A percentile compares a stretch with the other conserved stretches of the same genome.
Conservation (phyloP, 495 filamentous ascomycete species). For the Xylaria cubensis region DNA sequence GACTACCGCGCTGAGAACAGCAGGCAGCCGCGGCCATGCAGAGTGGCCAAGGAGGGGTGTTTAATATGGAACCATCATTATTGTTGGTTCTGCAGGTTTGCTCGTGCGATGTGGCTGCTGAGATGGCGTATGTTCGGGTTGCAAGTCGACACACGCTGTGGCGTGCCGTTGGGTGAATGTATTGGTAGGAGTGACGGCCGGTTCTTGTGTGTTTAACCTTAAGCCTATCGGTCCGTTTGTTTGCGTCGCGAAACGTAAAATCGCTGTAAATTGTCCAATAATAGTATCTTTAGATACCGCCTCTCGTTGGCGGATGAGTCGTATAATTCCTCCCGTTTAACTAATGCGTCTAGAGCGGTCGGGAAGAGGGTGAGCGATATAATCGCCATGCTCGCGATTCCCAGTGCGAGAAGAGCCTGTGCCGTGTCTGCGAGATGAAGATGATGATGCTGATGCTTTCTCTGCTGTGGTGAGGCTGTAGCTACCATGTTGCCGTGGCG, state of each 20-base stretch:
- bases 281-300: not conserved
- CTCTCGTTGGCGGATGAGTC: not conserved
- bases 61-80: not conserved
- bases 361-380: slow-evolving; percentile 25
- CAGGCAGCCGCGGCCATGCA: slow-evolving; percentile 22
- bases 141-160: slow-evolving; percentile 3
- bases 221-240: not conserved
- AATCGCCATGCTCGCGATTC: slow-evolving; percentile 20
- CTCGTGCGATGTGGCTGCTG: not conserved
- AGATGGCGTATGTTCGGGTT: slow-evolving; percentile 4
- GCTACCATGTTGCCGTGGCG: slow-evolving; percentile 27
- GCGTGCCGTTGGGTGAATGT: not conserved
- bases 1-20: not conserved
- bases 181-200: not conserved
- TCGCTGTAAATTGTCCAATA: not conserved
- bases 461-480: slow-evolving; percentile 13
- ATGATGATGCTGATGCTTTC: not conserved
- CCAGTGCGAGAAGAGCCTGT: not conserved
- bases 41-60: not conserved
- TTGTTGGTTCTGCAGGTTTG: not conserved
- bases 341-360: slow-evolving; percentile 11
- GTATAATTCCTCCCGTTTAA: not conserved
- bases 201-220: not conserved
- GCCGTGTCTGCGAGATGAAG: slow-evolving; percentile 16
- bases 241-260: slow-evolving; percentile 9